Percentiles rank a stretch among this genome's conserved stretches.
Conservation (phyloP, 805 yeast species). For the Blastobotrys terrestris region DNA sequence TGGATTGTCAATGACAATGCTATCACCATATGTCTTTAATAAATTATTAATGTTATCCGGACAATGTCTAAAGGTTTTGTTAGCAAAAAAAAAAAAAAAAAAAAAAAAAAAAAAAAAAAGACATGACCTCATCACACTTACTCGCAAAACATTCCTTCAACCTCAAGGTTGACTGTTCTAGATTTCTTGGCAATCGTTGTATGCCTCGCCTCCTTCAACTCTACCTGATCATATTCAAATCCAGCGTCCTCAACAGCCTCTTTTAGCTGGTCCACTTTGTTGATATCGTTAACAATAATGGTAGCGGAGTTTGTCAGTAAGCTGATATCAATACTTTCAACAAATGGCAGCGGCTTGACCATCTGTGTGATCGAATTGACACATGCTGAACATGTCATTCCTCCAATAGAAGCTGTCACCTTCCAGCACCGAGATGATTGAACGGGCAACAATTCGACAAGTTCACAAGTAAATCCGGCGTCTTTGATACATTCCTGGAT, state of each 20-base stretch:
- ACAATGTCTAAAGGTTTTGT: conserved; percentile 38
- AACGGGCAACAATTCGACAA: conserved; percentile 56
- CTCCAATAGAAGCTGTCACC: conserved; percentile 59
- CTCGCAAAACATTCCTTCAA: conserved; percentile 64
- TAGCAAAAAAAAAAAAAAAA: not conserved
- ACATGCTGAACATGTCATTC: conserved; percentile 73
- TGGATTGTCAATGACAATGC: conserved; percentile 47
- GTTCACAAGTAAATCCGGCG: conserved; percentile 42
- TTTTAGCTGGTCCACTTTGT: conserved; percentile 37
- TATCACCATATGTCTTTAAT: conserved; percentile 48
- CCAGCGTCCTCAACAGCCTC: conserved; percentile 61
- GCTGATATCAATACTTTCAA: conserved; percentile 48
- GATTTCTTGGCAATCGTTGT: conserved; percentile 44
- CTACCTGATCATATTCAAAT: conserved; percentile 50
- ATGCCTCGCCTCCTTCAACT: conserved; percentile 39
- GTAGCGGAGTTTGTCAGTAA: conserved; percentile 56
- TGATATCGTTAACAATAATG: conserved; percentile 42
- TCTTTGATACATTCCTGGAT: conserved; percentile 45
- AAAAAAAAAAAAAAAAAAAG: too few species aligned
- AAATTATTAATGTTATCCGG: conserved; percentile 50
- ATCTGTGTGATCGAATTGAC: conserved; percentile 47
- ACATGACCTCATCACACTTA: too few species aligned
- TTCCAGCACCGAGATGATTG: conserved; percentile 27
- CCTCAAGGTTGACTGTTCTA: conserved; percentile 50
- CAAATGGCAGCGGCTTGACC: conserved; percentile 41